These are phyloP conservation scores for Xylariaceae sp. DNA, from an alignment of 2,329 filamentous ascomycete genomes.

Conservation along the genomic window DNA sequence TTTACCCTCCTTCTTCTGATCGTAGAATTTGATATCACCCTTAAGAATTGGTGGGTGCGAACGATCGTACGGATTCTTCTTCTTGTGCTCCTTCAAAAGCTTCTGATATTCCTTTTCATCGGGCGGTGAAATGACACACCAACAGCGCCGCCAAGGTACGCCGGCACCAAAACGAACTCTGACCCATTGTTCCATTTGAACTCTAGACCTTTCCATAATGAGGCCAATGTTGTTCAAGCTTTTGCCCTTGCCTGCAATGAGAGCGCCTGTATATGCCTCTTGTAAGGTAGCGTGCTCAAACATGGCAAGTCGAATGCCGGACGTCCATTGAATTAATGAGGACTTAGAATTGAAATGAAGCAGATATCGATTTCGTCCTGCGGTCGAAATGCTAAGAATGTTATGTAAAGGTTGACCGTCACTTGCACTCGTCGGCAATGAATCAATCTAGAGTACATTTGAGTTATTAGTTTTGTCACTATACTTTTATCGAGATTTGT, in stretches of 20 bases:
- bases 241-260: constrained; percentile 93
- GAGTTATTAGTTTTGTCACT: background rate
- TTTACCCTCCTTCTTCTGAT: constrained; percentile 65
- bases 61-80: constrained; percentile 76
- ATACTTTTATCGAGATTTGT: background rate
- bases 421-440: constrained; percentile 72
- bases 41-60: constrained; percentile 62
- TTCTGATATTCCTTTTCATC: constrained; percentile 89
- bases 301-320: constrained; percentile 87
- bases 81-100: constrained; percentile 75
- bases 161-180: constrained; percentile 92
- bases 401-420: constrained; percentile 82
- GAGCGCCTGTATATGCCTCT: constrained; percentile 91
- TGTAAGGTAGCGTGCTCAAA: constrained; percentile 90
- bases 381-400: constrained; percentile 91
- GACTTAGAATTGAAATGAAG: constrained; percentile 95
- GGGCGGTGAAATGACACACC: constrained; percentile 89
- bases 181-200: constrained; percentile 86
- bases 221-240: constrained; percentile 79
- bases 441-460: constrained; percentile 61
- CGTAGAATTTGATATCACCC: constrained; percentile 92
- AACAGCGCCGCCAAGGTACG: constrained; percentile 92
- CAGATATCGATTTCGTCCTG: constrained; percentile 89
- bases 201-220: constrained; percentile 75
- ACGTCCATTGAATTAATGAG: constrained; percentile 91